A percentile compares a stretch with the other conserved stretches of the same genome.
Conservation (phyloP, 257 asterid genomes). For the Voacanga thouarsii region DNA sequence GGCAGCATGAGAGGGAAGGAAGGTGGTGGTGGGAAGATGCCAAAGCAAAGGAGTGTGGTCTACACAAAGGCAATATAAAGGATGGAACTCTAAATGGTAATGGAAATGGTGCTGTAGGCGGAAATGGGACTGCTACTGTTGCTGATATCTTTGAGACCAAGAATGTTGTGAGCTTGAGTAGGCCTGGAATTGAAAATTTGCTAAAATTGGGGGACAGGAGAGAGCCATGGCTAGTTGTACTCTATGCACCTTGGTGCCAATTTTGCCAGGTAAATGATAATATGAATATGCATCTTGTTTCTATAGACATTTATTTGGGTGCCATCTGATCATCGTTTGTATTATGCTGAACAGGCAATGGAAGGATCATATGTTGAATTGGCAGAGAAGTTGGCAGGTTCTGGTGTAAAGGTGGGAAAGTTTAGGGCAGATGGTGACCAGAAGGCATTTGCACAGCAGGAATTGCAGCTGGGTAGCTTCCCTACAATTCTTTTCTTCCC, state of each 20-base stretch:
- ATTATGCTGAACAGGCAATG: constrained; percentile 40
- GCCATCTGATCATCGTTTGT: constrained; percentile 5
- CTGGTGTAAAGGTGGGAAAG: constrained; percentile 77
- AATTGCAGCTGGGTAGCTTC: constrained; percentile 71
- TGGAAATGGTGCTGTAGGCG: constrained; percentile 31
- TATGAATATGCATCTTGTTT: neutral
- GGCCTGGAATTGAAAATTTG: constrained; percentile 78
- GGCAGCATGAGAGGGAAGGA: constrained; percentile 93
- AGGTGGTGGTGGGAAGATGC: constrained; percentile 99
- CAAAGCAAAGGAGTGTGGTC: constrained; percentile 86
- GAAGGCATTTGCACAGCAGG: constrained; percentile 61
- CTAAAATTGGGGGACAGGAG: constrained; percentile 56
- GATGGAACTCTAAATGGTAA: constrained; percentile 46
- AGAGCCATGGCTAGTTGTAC: constrained; percentile 78
- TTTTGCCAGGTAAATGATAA: constrained; percentile 66
- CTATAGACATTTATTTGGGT: neutral
- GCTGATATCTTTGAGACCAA: constrained; percentile 54
- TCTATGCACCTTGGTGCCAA: constrained; percentile 88
- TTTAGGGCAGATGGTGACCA: constrained; percentile 86
- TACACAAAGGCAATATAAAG: constrained; percentile 81
- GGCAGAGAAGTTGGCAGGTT: constrained; percentile 57
- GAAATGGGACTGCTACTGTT: constrained; percentile 30
- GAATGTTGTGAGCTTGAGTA: constrained; percentile 47
- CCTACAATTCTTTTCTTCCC: constrained; percentile 77
- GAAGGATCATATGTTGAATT: constrained; percentile 66